These are phyloP conservation scores for Stachybotrys chartarum DNA, from an alignment of 2,329 filamentous ascomycete genomes.

Conservation along the genomic window DNA sequence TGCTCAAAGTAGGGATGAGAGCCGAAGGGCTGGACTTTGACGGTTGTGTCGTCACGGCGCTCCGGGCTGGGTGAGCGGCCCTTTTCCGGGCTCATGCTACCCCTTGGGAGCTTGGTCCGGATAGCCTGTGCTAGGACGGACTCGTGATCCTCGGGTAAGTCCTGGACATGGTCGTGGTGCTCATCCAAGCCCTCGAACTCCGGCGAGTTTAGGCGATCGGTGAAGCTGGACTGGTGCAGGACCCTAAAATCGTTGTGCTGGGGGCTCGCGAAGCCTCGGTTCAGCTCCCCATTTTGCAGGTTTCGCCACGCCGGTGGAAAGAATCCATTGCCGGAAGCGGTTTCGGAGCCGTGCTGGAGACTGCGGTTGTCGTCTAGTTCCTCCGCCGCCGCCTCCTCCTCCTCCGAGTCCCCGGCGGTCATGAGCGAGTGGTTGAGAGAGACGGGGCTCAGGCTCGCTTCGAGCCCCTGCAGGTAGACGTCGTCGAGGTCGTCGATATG, in stretches of 20 bases:
- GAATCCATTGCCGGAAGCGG: slow-evolving; percentile 47
- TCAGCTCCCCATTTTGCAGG: slow-evolving; percentile 51
- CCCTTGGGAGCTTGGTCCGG: slow-evolving; percentile 46
- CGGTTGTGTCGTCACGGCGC: slow-evolving; percentile 30
- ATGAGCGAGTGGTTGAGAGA: slow-evolving; percentile 23
- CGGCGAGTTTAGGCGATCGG: slow-evolving; percentile 15
- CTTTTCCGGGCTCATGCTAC: slow-evolving; percentile 49
- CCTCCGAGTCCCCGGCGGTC: slow-evolving; percentile 27
- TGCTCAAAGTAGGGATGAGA: no score
- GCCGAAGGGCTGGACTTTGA: no score
- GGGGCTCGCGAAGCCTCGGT: slow-evolving; percentile 53
- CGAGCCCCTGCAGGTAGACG: slow-evolving; percentile 46
- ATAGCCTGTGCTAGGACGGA: slow-evolving; percentile 44
- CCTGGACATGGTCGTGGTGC: slow-evolving; percentile 15
- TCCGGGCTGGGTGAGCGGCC: slow-evolving; percentile 38
- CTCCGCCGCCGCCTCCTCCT: slow-evolving; percentile 30
- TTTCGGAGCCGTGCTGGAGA: slow-evolving; percentile 23
- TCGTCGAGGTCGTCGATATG: slow-evolving; percentile 38
- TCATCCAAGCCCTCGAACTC: slow-evolving; percentile 20
- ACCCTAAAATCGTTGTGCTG: slow-evolving; percentile 43
- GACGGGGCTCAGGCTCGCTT: slow-evolving; percentile 29
- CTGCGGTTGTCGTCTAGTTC: slow-evolving; percentile 12
- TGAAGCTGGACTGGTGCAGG: slow-evolving; percentile 27
- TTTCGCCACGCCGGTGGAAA: slow-evolving; percentile 55
- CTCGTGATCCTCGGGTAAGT: slow-evolving; percentile 18